These are phyloP conservation scores for Blechomonas ayalai DNA, from an alignment of 208 protist genomes.

Conservation along the genomic window DNA sequence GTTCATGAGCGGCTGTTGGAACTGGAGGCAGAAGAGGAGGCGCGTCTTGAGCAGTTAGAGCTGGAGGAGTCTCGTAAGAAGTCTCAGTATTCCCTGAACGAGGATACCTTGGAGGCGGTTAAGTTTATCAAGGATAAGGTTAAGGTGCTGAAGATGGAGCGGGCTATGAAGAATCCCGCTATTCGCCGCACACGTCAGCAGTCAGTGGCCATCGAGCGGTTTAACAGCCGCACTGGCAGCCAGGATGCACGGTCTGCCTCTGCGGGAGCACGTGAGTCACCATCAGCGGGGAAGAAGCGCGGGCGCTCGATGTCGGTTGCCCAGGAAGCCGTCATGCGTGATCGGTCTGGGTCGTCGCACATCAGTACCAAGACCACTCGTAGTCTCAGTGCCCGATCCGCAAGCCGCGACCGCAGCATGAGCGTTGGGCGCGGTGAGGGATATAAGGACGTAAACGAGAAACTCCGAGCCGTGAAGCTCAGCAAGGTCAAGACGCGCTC, in stretches of 20 bases:
- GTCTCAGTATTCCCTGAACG: constrained; percentile 51
- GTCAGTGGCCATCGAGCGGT: constrained; percentile 65
- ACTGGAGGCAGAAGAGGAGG: constrained; percentile 92
- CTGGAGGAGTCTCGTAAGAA: constrained; percentile 86
- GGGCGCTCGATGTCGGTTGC: constrained; percentile 76
- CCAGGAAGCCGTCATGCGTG: constrained; percentile 68
- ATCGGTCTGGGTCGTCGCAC: constrained; percentile 70
- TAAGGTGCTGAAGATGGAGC: constrained; percentile 86
- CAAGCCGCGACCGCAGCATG: constrained; percentile 60
- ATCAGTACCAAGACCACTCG: constrained; percentile 78
- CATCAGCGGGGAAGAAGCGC: constrained; percentile 32
- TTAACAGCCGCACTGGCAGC: constrained; percentile 85
- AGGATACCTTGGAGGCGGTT: constrained; percentile 65
- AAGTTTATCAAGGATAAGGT: constrained; percentile 88
- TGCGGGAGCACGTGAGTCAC: constrained; percentile 11
- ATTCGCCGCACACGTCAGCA: constrained; percentile 78
- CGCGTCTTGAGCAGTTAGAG: constrained; percentile 88
- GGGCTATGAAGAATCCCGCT: constrained; percentile 84
- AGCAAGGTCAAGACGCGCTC: constrained; percentile 73
- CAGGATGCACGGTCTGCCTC: constrained; percentile 40
- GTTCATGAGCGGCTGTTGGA: constrained; percentile 92
- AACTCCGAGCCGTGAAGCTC: constrained; percentile 86
- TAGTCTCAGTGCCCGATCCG: constrained; percentile 63
- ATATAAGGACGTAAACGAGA: constrained; percentile 84
- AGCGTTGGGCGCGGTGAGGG: constrained; percentile 81